Evolutionary conservation across 1,284 basidiomycete species (phyloP).

Genomic region (Abortiporus biennis): DNA sequence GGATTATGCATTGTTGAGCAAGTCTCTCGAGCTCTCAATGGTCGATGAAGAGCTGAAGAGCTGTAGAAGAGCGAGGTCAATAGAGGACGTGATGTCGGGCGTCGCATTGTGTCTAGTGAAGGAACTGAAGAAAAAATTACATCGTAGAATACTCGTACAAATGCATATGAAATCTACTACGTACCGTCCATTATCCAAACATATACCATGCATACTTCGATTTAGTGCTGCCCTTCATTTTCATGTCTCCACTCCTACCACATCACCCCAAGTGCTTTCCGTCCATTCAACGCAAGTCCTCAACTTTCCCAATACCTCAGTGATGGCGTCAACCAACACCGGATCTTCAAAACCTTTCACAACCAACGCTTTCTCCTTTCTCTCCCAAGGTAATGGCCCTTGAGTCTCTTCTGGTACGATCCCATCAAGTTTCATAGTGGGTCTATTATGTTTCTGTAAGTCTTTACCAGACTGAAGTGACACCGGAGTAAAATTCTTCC

Average conservation of each 20-base stretch:
- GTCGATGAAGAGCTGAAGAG: too few species aligned
- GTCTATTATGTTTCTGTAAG: conserved; percentile 8
- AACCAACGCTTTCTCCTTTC: conserved; percentile 13
- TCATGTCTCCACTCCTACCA: conserved; percentile 16
- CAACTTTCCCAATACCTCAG: conserved; percentile 26
- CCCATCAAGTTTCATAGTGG: conserved; percentile 20
- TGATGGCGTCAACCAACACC: conserved; percentile 27
- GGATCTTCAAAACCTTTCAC: conserved; percentile 45
- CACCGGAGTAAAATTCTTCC: conserved; percentile 31
- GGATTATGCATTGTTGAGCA: too few species aligned
- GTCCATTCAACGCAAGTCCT: conserved; percentile 33
- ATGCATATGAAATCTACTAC: too few species aligned
- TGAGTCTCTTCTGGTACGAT: conserved; percentile 15
- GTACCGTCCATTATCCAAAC: too few species aligned
- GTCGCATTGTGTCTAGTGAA: too few species aligned
- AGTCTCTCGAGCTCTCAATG: too few species aligned
- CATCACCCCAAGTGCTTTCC: conserved; percentile 32
- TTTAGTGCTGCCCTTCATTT: too few species aligned
- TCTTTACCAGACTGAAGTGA: conserved; percentile 34
- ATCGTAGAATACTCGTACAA: too few species aligned
- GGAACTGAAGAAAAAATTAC: too few species aligned
- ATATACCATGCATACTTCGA: too few species aligned
- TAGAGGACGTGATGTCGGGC: too few species aligned
- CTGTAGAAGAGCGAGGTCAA: too few species aligned
- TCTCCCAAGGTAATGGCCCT: conserved; percentile 12